phyloP scores from a whole-genome alignment of 192 early-diverging fungal species.

The Lobosporangium transversale region DNA sequence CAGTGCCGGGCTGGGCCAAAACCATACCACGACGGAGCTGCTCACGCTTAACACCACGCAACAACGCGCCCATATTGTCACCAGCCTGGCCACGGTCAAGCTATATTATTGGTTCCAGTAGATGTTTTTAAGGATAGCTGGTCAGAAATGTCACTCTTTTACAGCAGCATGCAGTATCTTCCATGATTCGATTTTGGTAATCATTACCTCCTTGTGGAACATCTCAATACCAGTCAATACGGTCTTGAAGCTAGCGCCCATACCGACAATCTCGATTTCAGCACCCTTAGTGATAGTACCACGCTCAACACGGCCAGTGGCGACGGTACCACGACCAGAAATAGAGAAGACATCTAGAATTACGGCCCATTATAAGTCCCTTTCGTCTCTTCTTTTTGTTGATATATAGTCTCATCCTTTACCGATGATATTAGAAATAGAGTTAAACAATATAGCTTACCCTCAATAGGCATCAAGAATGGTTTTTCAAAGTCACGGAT shows the following conservation, averaged over 20 bases:
- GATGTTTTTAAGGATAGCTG: no score
- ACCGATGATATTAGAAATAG: no score
- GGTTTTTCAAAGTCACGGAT: constrained; percentile 96
- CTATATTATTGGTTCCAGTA: constrained; percentile 24
- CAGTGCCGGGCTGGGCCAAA: constrained; percentile 88
- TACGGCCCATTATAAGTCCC: not conserved
- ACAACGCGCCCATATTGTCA: constrained; percentile 97
- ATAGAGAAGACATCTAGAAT: constrained; percentile 93
- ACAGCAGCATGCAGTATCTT: not conserved
- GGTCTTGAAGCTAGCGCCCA: constrained; percentile 88
- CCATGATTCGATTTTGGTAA: not conserved
- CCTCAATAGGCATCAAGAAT: constrained; percentile 98
- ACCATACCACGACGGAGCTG: constrained; percentile 96
- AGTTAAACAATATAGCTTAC: constrained; percentile 33
- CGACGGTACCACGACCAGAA: constrained; percentile 96
- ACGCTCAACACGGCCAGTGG: constrained; percentile 95
- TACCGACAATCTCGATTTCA: constrained; percentile 98
- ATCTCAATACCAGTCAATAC: constrained; percentile 98
- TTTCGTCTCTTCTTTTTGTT: no score
- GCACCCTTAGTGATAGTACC: constrained; percentile 92
- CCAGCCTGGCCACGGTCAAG: constrained; percentile 96
- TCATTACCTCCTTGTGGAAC: constrained; percentile 93
- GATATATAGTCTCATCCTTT: no score
- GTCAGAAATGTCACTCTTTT: no score
- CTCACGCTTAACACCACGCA: constrained; percentile 98